Conservation (phyloP, 768 basidiomycete genomes). For the Pholiota microspora region DNA sequence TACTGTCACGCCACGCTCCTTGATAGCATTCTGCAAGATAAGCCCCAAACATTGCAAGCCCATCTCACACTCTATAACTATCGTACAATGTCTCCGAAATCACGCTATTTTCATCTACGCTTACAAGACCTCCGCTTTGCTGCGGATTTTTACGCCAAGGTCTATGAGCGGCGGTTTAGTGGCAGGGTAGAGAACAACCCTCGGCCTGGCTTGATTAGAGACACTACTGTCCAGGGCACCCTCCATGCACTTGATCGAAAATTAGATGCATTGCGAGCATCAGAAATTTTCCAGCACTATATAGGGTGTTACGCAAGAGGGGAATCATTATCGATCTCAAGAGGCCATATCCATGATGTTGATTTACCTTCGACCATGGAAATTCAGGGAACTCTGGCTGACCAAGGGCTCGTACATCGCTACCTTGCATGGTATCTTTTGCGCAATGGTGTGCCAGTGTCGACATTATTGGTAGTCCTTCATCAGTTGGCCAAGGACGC, state of each 20-base stretch:
- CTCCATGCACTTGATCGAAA: conserved; percentile 60
- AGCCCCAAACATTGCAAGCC: conserved; percentile 72
- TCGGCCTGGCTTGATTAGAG: conserved; percentile 67
- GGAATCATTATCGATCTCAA: conserved; percentile 30
- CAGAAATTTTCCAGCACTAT: conserved; percentile 38
- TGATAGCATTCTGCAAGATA: conserved; percentile 91
- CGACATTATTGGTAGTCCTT: conserved; percentile 62
- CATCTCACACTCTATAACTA: conserved; percentile 72
- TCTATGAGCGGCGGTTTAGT: conserved; percentile 74
- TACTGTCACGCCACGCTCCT: conserved; percentile 77
- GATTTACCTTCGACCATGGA: conserved; percentile 3
- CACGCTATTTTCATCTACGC: conserved; percentile 62
- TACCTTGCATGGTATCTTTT: conserved; percentile 70
- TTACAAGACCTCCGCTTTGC: conserved; percentile 75
- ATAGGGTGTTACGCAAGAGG: conserved; percentile 59
- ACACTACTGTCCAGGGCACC: conserved; percentile 67
- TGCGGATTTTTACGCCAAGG: conserved; percentile 72
- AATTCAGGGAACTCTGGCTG: conserved; percentile 12
- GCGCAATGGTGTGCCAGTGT: conserved; percentile 67
- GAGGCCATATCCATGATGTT: not conserved
- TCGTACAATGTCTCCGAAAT: conserved; percentile 56
- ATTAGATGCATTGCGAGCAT: conserved; percentile 44
- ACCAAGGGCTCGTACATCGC: conserved; percentile 23
- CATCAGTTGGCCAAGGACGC: conserved; percentile 63
- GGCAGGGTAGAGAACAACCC: conserved; percentile 65